These are phyloP conservation scores for Trichosporon coremiiforme DNA, from an alignment of 1,284 basidiomycete genomes.

Conservation along the genomic window DNA sequence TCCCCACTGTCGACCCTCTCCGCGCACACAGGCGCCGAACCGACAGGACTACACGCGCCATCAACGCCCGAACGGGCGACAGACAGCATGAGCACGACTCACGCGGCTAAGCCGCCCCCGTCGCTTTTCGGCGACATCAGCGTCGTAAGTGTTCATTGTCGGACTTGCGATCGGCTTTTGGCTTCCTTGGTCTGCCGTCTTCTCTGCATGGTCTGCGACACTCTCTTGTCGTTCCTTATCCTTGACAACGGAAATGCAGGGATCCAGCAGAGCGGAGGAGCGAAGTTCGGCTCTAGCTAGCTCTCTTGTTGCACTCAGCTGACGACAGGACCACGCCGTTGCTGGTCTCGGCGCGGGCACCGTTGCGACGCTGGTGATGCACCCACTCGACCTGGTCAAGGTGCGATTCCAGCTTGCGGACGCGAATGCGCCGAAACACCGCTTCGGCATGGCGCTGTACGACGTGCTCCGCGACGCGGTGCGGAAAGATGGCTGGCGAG, in stretches of 20 bases:
- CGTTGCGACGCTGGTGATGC: constrained; percentile 92
- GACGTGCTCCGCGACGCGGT: constrained; percentile 73
- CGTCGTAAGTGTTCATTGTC: constrained; percentile 41
- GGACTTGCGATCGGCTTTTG: neutral
- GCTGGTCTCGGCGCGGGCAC: constrained; percentile 92
- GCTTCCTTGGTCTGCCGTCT: neutral
- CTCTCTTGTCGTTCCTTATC: neutral
- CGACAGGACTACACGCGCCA: too few species aligned
- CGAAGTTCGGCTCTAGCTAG: neutral
- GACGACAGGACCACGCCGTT: constrained; percentile 75
- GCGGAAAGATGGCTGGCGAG: constrained; percentile 73
- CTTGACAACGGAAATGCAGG: neutral
- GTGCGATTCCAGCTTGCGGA: constrained; percentile 92
- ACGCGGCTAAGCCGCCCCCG: constrained; percentile 25
- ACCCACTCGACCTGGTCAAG: constrained; percentile 95
- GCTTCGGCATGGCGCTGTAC: constrained; percentile 78
- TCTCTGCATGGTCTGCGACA: neutral
- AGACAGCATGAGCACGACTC: neutral
- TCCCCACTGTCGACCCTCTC: too few species aligned
- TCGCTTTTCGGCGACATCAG: constrained; percentile 54
- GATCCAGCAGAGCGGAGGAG: neutral
- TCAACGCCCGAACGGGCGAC: too few species aligned
- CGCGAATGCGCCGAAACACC: constrained; percentile 58
- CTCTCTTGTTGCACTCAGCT: neutral
- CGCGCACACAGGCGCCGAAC: too few species aligned